These are phyloP conservation scores for Paraurostyla sp. DNA, from an alignment of 73 alveolate genomes.

Conservation along the genomic window DNA sequence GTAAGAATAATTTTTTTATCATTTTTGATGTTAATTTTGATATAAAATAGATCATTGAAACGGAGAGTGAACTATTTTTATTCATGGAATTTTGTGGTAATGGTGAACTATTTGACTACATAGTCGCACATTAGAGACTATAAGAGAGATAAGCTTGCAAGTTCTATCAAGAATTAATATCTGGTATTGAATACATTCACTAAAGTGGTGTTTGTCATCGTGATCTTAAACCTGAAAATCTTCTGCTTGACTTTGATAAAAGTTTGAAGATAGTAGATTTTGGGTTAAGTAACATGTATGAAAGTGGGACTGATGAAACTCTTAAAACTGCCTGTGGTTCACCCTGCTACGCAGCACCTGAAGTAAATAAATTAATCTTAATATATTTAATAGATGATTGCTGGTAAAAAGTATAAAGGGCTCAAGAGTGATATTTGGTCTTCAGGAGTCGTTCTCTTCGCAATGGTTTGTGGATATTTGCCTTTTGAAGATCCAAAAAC, in stretches of 20 bases:
- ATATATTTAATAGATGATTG: conserved; percentile 77
- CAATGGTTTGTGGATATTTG: conserved; percentile 97
- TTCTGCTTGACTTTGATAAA: conserved; percentile 90
- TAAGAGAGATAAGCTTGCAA: conserved; percentile 84
- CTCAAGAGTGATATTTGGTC: conserved; percentile 96
- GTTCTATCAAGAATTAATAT: conserved; percentile 84
- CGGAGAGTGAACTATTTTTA: conserved; percentile 80
- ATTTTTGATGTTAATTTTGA: not conserved
- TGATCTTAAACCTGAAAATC: conserved; percentile 98
- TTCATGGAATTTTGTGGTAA: conserved; percentile 89
- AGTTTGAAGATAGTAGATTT: conserved; percentile 90
- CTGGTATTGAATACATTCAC: conserved; percentile 89
- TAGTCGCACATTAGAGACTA: conserved; percentile 78
- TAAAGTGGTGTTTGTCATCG: conserved; percentile 90
- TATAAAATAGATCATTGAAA: conserved; percentile 77
- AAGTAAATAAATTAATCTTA: conserved; percentile 31
- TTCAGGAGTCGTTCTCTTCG: conserved; percentile 96
- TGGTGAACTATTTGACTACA: conserved; percentile 91
- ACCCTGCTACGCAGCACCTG: conserved; percentile 99
- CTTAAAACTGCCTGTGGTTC: conserved; percentile 98
- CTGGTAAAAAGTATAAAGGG: conserved; percentile 95
- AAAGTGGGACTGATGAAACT: conserved; percentile 59
- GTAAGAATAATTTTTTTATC: not conserved
- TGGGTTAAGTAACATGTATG: conserved; percentile 86
- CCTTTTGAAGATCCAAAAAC: conserved; percentile 98